Conservation (phyloP, 345 rosid species). For the Acer yangbiense region DNA sequence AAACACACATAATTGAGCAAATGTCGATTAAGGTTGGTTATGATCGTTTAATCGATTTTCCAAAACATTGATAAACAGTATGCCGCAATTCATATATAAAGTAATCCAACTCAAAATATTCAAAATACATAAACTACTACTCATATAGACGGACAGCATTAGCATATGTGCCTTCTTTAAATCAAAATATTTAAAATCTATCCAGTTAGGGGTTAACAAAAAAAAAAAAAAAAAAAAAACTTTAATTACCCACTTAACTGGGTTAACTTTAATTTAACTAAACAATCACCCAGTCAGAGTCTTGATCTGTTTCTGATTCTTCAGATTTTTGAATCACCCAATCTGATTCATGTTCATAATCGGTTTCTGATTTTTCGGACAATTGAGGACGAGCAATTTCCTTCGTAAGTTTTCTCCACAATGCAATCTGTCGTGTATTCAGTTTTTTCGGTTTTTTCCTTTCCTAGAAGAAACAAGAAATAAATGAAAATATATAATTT, state of each 20-base stretch:
- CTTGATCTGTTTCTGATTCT: neutral
- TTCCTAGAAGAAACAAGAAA: neutral
- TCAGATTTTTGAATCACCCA: neutral
- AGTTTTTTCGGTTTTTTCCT: too few species aligned
- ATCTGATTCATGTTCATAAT: neutral
- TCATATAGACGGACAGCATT: too few species aligned
- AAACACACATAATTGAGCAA: too few species aligned
- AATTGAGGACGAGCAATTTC: neutral
- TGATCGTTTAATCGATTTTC: too few species aligned
- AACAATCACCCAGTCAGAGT: constrained; percentile 40
- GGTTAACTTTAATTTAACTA: neutral
- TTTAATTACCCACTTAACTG: neutral
- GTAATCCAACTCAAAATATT: neutral
- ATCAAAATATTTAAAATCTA: neutral
- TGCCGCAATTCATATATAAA: too few species aligned
- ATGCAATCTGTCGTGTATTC: too few species aligned
- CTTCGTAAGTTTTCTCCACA: neutral
- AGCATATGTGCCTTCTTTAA: too few species aligned
- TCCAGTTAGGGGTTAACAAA: neutral
- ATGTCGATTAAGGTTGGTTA: too few species aligned
- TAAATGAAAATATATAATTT: neutral
- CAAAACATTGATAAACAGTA: neutral
- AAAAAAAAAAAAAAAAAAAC: neutral
- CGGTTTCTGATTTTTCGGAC: neutral
- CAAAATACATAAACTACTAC: too few species aligned